Evolutionary conservation across 202 grass and related monocot genomes (phyloP).

Genomic region (Panicum hallii): DNA sequence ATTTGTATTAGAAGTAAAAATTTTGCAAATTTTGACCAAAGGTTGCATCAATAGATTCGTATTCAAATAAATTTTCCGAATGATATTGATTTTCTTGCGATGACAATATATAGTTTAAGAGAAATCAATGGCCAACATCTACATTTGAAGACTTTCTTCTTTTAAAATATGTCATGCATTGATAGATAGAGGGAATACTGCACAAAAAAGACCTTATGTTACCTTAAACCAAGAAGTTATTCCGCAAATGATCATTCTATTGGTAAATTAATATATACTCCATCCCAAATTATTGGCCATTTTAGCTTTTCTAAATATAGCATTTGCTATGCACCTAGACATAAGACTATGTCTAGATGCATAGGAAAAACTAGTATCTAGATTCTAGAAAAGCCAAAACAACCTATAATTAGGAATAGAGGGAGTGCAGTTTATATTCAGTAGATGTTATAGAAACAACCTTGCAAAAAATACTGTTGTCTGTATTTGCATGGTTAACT

Average conservation of each 20-base stretch:
- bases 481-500: slow-evolving; percentile 26
- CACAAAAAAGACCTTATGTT: slow-evolving; percentile 13
- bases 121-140: not conserved
- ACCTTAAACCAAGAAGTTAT: slow-evolving; percentile 24
- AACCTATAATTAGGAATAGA: too few relatives aligned
- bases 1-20: not conserved
- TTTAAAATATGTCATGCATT: not conserved
- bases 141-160: not conserved
- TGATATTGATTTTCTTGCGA: not conserved
- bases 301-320: too few relatives aligned
- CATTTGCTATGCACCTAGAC: too few relatives aligned
- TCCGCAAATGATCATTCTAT: not conserved
- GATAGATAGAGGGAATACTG: not conserved
- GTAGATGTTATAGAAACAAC: not conserved
- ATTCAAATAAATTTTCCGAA: not conserved
- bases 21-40: not conserved
- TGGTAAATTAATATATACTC: slow-evolving; percentile 2
- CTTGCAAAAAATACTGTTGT: not conserved
- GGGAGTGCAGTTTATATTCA: not conserved
- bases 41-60: not conserved
- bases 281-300: too few relatives aligned
- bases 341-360: too few relatives aligned
- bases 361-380: too few relatives aligned
- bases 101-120: not conserved
- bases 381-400: too few relatives aligned